phyloP scores from a whole-genome alignment of 306 rosid species.

The Quercus rubra region DNA sequence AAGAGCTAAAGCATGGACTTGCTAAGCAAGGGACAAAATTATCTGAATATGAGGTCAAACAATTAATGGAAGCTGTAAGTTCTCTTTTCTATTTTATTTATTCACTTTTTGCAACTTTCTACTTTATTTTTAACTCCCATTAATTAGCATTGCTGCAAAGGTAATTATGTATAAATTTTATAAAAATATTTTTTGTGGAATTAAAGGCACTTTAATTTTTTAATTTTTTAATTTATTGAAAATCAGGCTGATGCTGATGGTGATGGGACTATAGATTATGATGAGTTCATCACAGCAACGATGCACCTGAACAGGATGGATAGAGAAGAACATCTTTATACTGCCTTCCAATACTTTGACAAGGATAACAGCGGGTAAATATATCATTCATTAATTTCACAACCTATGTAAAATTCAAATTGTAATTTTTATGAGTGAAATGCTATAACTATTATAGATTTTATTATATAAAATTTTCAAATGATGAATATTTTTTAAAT shows the following conservation, averaged over 20 bases:
- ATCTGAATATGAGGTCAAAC: constrained; percentile 77
- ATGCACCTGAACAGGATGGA: constrained; percentile 94
- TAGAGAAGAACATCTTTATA: constrained; percentile 91
- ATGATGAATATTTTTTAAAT: too few species aligned
- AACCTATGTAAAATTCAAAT: neutral
- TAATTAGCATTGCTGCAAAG: neutral
- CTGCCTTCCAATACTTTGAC: constrained; percentile 95
- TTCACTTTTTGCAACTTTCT: neutral
- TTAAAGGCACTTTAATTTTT: neutral
- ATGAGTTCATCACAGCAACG: constrained; percentile 96
- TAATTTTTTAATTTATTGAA: neutral
- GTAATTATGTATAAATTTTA: neutral
- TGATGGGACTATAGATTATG: constrained; percentile 92
- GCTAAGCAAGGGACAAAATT: constrained; percentile 92
- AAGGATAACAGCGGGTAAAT: constrained; percentile 92
- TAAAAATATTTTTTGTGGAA: neutral
- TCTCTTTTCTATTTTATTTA: neutral
- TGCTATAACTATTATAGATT: neutral
- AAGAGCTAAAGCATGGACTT: constrained; percentile 95
- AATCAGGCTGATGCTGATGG: constrained; percentile 97
- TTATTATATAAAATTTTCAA: too few species aligned
- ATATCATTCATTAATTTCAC: neutral
- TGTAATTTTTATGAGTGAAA: neutral
- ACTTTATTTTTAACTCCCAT: neutral
- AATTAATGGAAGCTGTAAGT: constrained; percentile 93